These are phyloP conservation scores for Heterobasidion parviporum DNA, from an alignment of 1,284 basidiomycete species.

Conservation along the genomic window DNA sequence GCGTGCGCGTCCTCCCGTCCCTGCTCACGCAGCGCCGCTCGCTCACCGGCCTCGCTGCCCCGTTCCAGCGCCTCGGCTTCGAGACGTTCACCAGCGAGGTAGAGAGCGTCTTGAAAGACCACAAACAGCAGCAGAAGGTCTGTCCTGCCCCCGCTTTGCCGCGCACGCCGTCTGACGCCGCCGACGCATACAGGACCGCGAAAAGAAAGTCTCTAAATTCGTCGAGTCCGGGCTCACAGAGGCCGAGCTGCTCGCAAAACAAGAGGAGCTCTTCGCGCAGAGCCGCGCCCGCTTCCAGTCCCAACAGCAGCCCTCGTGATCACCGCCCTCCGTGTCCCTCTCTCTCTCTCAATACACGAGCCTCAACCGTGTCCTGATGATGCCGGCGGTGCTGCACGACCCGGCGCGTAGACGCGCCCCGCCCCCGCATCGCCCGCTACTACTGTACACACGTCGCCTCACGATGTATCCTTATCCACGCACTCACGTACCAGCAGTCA, in stretches of 20 bases:
- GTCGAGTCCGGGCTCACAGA: slow-evolving; percentile 87
- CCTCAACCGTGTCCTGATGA: no score
- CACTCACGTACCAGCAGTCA: slow-evolving; percentile 1
- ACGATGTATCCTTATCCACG: slow-evolving; percentile 7
- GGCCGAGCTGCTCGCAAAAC: slow-evolving; percentile 82
- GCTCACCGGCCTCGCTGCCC: not conserved
- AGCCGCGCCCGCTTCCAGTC: slow-evolving; percentile 71
- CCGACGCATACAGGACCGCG: slow-evolving; percentile 52
- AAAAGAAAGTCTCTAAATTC: slow-evolving; percentile 84
- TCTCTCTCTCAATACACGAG: not conserved
- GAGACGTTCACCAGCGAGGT: slow-evolving; percentile 84
- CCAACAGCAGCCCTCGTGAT: slow-evolving; percentile 28
- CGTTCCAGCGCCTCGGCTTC: slow-evolving; percentile 74
- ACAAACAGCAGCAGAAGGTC: slow-evolving; percentile 93
- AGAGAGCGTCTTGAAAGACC: slow-evolving; percentile 87
- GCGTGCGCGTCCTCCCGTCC: slow-evolving; percentile 13
- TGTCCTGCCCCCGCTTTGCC: slow-evolving; percentile 12
- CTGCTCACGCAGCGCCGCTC: not conserved
- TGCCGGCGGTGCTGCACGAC: no score
- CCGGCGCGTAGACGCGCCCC: no score
- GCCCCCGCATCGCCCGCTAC: no score
- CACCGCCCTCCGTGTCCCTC: not conserved
- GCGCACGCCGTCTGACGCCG: slow-evolving; percentile 7
- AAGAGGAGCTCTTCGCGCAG: slow-evolving; percentile 88
- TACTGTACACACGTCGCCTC: slow-evolving; percentile 1